Evolutionary conservation across 768 basidiomycete species (phyloP).

Genomic region (Gelatoporia subvermispora): DNA sequence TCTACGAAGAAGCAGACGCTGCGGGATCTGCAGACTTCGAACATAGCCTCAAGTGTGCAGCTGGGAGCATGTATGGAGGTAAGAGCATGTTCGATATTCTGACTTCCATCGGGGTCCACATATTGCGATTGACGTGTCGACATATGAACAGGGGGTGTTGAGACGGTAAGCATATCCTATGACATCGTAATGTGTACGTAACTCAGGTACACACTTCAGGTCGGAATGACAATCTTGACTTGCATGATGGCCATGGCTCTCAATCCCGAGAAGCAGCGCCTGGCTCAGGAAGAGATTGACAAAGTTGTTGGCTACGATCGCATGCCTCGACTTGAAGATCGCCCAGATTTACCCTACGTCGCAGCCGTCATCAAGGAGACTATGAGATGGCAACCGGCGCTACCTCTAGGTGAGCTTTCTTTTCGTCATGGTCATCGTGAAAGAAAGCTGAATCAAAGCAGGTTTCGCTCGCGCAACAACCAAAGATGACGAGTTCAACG

Average conservation of each 20-base stretch:
- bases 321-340: slow-evolving; percentile 17
- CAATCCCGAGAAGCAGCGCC: slow-evolving; percentile 24
- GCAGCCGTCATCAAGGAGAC: slow-evolving; percentile 20
- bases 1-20: slow-evolving; percentile 16
- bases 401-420: slow-evolving; percentile 23
- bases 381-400: slow-evolving; percentile 28
- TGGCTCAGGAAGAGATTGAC: slow-evolving; percentile 26
- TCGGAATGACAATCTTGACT: slow-evolving; percentile 20
- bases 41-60: slow-evolving; percentile 7
- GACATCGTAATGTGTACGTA: no score
- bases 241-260: slow-evolving; percentile 31
- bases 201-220: slow-evolving; percentile 7
- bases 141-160: slow-evolving; percentile 6
- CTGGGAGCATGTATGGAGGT: slow-evolving; percentile 11
- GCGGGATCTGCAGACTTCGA: not conserved
- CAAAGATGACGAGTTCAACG: slow-evolving; percentile 17
- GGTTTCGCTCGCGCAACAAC: slow-evolving; percentile 14
- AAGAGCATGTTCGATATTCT: no score
- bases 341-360: slow-evolving; percentile 15
- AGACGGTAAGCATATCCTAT: slow-evolving; percentile 3
- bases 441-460: not conserved
- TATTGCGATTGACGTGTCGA: no score
- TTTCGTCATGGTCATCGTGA: not conserved
- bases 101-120: no score
- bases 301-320: slow-evolving; percentile 14